These are phyloP conservation scores for Taphrina confusa DNA, from an alignment of 1,139 yeast species.

Conservation along the genomic window DNA sequence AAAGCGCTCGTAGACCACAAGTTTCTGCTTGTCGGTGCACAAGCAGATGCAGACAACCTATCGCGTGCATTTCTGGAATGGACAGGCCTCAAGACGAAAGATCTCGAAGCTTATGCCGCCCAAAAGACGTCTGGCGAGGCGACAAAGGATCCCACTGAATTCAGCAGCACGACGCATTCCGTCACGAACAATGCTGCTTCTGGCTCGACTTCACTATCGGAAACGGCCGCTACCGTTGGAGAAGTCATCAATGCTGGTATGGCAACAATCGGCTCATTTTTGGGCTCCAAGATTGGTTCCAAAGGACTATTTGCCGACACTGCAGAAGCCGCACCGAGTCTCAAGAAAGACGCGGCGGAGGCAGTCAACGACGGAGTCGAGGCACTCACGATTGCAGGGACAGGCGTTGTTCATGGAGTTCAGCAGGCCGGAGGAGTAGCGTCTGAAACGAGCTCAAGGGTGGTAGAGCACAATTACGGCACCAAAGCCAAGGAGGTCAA, in stretches of 20 bases:
- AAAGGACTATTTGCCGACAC: conserved; percentile 7
- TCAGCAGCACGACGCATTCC: conserved; percentile 25
- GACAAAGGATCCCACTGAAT: conserved; percentile 7
- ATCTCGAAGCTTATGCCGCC: not conserved
- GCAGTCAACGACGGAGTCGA: conserved; percentile 19
- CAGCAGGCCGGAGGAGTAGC: not conserved
- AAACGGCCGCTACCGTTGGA: conserved; percentile 17
- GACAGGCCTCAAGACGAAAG: conserved; percentile 21
- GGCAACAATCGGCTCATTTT: conserved; percentile 21
- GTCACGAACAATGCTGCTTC: not conserved
- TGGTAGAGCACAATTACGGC: conserved; percentile 18
- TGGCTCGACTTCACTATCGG: conserved; percentile 10
- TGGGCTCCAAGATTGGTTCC: conserved; percentile 24
- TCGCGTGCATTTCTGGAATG: conserved; percentile 22
- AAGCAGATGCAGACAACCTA: conserved; percentile 30
- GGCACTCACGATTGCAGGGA: conserved; percentile 13
- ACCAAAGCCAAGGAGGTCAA: conserved; percentile 3
- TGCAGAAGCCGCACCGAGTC: not conserved
- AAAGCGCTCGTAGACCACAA: conserved; percentile 15
- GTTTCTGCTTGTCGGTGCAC: conserved; percentile 23
- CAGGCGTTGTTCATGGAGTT: conserved; percentile 3
- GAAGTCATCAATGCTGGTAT: conserved; percentile 14
- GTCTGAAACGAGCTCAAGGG: conserved; percentile 14
- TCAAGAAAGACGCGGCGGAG: conserved; percentile 11
- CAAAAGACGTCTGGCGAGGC: conserved; percentile 10